Base-by-base conservation (phyloP, 208 protist species). In the Leishmania major region DNA sequence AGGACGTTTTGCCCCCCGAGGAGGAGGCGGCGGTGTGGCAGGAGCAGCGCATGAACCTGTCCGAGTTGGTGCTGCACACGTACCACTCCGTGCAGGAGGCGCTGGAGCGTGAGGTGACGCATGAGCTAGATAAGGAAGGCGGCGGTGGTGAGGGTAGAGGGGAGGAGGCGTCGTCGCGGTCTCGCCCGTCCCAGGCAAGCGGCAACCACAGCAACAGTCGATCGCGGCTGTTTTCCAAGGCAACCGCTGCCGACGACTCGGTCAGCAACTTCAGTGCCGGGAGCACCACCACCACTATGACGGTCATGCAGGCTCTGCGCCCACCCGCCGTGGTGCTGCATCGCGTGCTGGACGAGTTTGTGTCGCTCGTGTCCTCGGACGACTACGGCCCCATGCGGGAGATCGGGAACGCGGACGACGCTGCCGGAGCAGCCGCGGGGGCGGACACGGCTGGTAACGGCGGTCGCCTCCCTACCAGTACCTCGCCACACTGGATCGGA, bases 281-380 rank as follows among this genome's bases (percentile, higher is more conserved):
- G 69, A 81, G 60, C 62, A 73, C 79, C 79, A 37, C 69, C 62
- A 53, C 67, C 7, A 59, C 51, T 37, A 71, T 40, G 60, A 78
- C 75, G 22, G 67, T 66, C 51, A 77, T 84, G 77, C 60, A 80
- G 62, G 47, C 82, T 19, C 69, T 76, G n/a, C 80, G 72, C 67
- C 80, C 83, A 7, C 85, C 85, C 22, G 47, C 69, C 19, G 17
- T 80, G 59, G 59, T 96, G 19, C 83, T 97, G 40, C 87, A 88
- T 28, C 89, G 90, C 37, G 88, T 95, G 2, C 80, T 97, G 59
- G 94, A 97, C 79, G 90, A 97, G 73, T 96, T 97, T 70, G 82
- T 90, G 31, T 84, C 88, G 17, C 83, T 95, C 62, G 80, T 95
- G 17, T 83, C 94, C 22, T 90, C 89, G 19, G 94, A 97, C 79